Evolutionary conservation across 164 flowering plant genomes (phyloP).

Genomic region (Dillenia turbinata): DNA sequence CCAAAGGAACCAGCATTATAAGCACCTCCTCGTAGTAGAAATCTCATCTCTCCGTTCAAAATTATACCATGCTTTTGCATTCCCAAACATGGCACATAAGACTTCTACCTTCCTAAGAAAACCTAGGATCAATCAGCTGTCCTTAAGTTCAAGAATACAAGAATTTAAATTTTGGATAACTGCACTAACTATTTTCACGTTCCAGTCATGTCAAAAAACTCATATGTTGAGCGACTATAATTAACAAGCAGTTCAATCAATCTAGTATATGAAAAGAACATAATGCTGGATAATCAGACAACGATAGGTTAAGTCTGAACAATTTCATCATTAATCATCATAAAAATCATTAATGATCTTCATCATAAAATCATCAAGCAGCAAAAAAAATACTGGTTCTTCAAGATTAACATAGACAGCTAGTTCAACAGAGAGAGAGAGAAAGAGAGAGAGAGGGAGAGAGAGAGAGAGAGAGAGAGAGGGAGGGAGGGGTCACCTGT

Average conservation of each 20-base stretch:
- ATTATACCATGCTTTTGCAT: too few relatives aligned
- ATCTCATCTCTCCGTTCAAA: too few relatives aligned
- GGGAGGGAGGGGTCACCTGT: slow-evolving; percentile 26
- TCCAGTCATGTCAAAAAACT: too few relatives aligned
- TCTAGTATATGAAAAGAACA: not conserved
- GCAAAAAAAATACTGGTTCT: slow-evolving; percentile 1
- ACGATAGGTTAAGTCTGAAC: not conserved
- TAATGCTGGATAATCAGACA: not conserved
- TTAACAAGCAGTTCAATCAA: too few relatives aligned
- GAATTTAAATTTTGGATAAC: too few relatives aligned
- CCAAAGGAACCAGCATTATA: slow-evolving; percentile 4
- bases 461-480: not conserved
- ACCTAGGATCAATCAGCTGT: too few relatives aligned
- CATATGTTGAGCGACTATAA: too few relatives aligned
- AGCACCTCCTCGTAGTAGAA: not conserved
- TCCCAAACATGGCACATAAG: too few relatives aligned
- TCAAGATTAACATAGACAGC: not conserved
- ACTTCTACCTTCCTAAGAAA: too few relatives aligned
- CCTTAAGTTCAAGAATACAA: too few relatives aligned
- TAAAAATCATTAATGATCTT: too few relatives aligned
- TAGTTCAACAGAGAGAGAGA: not conserved
- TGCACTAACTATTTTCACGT: too few relatives aligned
- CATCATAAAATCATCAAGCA: not conserved
- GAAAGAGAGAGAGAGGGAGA: not conserved
- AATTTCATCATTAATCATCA: not conserved